Evolutionary conservation across 2,329 filamentous ascomycete species (phyloP).

Genomic region (Claviceps sp.): DNA sequence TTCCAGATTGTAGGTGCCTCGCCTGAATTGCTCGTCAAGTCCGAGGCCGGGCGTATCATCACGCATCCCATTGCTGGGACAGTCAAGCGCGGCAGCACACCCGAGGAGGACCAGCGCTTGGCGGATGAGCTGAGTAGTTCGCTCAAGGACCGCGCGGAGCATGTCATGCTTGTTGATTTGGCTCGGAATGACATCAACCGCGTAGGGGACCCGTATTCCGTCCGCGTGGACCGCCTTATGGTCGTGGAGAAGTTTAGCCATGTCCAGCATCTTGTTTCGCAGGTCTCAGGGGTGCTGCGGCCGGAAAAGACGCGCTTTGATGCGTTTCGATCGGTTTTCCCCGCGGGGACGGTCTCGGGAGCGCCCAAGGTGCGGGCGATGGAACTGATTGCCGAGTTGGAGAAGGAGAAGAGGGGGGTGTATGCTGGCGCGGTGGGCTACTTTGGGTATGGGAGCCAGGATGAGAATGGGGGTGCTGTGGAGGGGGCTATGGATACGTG

Average conservation of each 20-base stretch:
- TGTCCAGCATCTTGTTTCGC: conserved; percentile 91
- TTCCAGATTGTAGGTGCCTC: conserved; percentile 95
- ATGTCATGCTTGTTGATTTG: conserved; percentile 95
- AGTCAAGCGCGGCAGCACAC: conserved; percentile 69
- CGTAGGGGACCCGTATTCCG: conserved; percentile 80
- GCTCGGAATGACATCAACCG: conserved; percentile 95
- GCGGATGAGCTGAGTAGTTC: conserved; percentile 65
- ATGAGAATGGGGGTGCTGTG: conserved; percentile 44
- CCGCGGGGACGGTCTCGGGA: conserved; percentile 87
- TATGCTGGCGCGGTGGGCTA: conserved; percentile 96
- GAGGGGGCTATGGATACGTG: conserved; percentile 89
- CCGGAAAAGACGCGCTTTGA: conserved; percentile 81
- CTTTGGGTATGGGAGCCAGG: conserved; percentile 74
- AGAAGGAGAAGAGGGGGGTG: conserved; percentile 84
- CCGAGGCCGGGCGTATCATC: conserved; percentile 73
- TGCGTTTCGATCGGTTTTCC: conserved; percentile 92
- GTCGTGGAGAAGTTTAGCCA: conserved; percentile 89
- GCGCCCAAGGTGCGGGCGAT: conserved; percentile 94
- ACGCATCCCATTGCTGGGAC: conserved; percentile 97
- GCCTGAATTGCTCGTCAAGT: conserved; percentile 87
- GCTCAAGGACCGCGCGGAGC: conserved; percentile 84
- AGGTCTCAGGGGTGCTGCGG: conserved; percentile 84
- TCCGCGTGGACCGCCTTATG: conserved; percentile 87
- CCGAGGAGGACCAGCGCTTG: conserved; percentile 68
- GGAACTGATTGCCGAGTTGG: conserved; percentile 91